Evolutionary conservation across 768 basidiomycete genomes (phyloP).

Genomic region (Pilatotrama ljubarskyi): DNA sequence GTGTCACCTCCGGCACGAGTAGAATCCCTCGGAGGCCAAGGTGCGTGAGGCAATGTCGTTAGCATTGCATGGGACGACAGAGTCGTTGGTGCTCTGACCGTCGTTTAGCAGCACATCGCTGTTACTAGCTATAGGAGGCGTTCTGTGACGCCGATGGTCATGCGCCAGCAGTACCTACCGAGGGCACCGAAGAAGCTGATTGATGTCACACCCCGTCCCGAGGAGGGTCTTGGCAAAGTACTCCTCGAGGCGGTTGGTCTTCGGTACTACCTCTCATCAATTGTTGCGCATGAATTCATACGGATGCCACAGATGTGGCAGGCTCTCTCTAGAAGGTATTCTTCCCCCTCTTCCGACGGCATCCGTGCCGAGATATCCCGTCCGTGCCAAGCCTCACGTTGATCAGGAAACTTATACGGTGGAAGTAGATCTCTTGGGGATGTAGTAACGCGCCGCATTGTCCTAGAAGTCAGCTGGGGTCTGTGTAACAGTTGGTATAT

Average conservation of each 20-base stretch:
- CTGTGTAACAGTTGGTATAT: background rate
- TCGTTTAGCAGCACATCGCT: no score
- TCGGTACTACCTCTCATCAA: constrained; percentile 13
- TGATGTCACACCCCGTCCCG: background rate
- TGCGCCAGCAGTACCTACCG: constrained; percentile 1
- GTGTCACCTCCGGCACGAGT: no score
- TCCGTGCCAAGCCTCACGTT: no score
- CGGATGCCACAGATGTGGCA: background rate
- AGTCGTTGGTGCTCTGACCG: no score
- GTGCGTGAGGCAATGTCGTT: no score
- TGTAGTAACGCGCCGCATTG: no score
- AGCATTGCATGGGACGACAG: no score
- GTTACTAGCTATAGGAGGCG: background rate
- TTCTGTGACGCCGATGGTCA: background rate
- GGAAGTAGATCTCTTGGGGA: no score
- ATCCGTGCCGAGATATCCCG: no score
- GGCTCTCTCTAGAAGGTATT: background rate
- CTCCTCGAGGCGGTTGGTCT: constrained; percentile 15
- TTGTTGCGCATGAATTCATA: background rate
- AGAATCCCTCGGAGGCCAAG: no score
- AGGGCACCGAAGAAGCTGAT: constrained; percentile 8
- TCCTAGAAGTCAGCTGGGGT: background rate
- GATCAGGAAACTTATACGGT: no score
- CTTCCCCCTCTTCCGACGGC: background rate
- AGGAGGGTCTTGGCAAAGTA: background rate